A percentile compares a stretch with the other conserved stretches of the same genome.
These are phyloP conservation scores for Bromus sterilis DNA, from an alignment of 176 grass and related monocot species.

Conservation along the genomic window DNA sequence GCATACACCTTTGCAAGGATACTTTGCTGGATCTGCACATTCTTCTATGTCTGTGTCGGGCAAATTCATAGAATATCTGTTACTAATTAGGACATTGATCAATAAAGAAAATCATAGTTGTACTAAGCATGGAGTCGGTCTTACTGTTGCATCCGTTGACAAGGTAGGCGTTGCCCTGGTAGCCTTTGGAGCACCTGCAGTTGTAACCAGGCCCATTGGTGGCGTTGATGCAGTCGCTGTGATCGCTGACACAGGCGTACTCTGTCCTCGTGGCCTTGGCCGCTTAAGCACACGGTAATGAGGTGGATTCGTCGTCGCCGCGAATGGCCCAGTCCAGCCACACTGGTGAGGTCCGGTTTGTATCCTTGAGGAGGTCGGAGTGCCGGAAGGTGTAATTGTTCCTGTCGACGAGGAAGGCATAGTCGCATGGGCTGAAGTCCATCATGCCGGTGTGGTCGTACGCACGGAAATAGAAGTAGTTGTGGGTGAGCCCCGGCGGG, in stretches of 20 bases:
- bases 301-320: not conserved
- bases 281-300: not conserved
- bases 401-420: slow-evolving; percentile 1
- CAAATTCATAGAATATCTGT: not conserved
- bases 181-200: not conserved
- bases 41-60: not conserved
- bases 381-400: not conserved
- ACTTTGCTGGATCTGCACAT: not conserved
- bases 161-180: not conserved
- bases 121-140: not conserved
- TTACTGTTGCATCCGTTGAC: not conserved
- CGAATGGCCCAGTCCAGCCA: slow-evolving; percentile 15
- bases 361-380: not conserved
- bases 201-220: not conserved
- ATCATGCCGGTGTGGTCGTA: not conserved
- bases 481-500: not conserved
- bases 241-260: not conserved
- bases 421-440: not conserved
- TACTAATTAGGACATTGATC: not conserved
- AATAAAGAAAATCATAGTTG: not conserved
- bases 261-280: not conserved
- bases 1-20: not conserved
- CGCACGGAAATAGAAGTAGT: not conserved
- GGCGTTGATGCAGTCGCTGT: not conserved
- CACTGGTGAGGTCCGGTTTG: not conserved